These are phyloP conservation scores for Gamsiella multidivaricata DNA, from an alignment of 192 early-diverging fungal genomes.

Conservation along the genomic window DNA sequence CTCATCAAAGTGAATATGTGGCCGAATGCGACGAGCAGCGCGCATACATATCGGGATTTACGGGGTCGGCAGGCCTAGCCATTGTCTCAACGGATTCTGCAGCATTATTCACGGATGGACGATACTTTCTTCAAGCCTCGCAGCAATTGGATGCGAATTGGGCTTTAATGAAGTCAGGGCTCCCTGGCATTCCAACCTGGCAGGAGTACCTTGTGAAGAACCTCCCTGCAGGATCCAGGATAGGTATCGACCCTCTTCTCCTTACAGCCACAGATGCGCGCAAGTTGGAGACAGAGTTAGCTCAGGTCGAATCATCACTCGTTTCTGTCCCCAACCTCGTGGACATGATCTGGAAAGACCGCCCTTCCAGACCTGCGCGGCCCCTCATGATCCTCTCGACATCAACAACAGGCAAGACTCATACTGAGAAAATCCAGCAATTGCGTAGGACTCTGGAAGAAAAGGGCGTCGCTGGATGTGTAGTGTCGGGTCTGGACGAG, in stretches of 20 bases:
- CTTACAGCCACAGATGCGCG: conserved; percentile 73
- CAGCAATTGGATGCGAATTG: conserved; percentile 88
- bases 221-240: conserved; percentile 73
- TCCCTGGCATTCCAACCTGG: conserved; percentile 87
- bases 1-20: conserved; percentile 98
- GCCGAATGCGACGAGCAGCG: conserved; percentile 91
- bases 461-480: conserved; percentile 72
- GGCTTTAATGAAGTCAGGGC: conserved; percentile 92
- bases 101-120: conserved; percentile 96
- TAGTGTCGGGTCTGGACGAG: conserved; percentile 92
- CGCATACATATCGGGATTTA: conserved; percentile 93
- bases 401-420: conserved; percentile 26
- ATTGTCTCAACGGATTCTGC: conserved; percentile 83
- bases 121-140: conserved; percentile 96
- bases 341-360: conserved; percentile 84
- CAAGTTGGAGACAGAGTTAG: conserved; percentile 64
- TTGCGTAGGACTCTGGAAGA: conserved; percentile 75
- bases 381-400: conserved; percentile 25
- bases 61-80: conserved; percentile 92
- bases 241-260: conserved; percentile 92
- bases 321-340: conserved; percentile 84
- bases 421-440: conserved; percentile 74
- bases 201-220: conserved; percentile 86
- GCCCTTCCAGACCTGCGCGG: conserved; percentile 74
- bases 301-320: conserved; percentile 68